Conservation (phyloP, 1,284 basidiomycete genomes). For the Cutaneotrichosporon dermatis region DNA sequence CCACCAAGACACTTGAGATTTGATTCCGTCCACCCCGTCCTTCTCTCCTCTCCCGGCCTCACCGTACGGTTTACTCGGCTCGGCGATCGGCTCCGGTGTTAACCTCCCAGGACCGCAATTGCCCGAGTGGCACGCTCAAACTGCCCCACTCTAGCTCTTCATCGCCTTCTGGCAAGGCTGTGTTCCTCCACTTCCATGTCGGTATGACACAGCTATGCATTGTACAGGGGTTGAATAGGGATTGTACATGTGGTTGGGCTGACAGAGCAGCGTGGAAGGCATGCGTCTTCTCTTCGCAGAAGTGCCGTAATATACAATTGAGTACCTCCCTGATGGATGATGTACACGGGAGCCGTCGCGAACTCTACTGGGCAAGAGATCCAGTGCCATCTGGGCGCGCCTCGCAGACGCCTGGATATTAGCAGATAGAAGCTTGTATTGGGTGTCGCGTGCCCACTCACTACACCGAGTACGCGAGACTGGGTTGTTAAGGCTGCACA, state of each 20-base stretch:
- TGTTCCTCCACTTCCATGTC: too few species aligned
- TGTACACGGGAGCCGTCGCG: neutral
- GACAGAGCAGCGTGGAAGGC: too few species aligned
- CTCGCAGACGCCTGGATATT: neutral
- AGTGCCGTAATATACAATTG: too few species aligned
- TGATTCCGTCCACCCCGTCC: too few species aligned
- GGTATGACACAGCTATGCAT: too few species aligned
- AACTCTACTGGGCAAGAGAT: neutral
- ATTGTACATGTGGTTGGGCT: too few species aligned
- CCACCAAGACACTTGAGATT: too few species aligned
- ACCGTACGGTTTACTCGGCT: too few species aligned
- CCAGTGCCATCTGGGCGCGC: constrained; percentile 6
- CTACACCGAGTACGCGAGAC: constrained; percentile 34
- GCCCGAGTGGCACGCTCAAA: neutral
- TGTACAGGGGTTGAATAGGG: too few species aligned
- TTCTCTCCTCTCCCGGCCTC: too few species aligned
- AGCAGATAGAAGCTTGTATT: neutral
- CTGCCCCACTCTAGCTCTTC: constrained; percentile 1
- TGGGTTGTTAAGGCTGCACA: constrained; percentile 36
- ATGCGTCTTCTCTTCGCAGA: too few species aligned
- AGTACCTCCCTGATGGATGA: too few species aligned
- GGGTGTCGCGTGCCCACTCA: constrained; percentile 21
- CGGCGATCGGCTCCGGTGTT: neutral
- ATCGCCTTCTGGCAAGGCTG: neutral
- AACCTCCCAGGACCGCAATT: neutral